These are phyloP conservation scores for Themeda triandra DNA, from an alignment of 176 grass and related monocot genomes.

Conservation along the genomic window DNA sequence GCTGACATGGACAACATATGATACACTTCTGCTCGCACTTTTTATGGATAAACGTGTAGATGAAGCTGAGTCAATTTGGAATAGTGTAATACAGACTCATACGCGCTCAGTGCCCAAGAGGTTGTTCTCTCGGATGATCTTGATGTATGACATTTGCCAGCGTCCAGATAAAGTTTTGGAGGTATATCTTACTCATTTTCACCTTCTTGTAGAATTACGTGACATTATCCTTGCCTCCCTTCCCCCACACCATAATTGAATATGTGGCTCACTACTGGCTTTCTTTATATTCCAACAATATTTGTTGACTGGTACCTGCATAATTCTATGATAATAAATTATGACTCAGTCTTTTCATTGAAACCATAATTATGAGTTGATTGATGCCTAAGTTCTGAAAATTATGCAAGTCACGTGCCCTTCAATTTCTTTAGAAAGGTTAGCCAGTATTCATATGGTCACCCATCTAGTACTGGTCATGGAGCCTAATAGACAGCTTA, in stretches of 20 bases:
- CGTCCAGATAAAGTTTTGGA: conserved; percentile 76
- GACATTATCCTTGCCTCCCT: background rate
- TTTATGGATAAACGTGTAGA: conserved; percentile 80
- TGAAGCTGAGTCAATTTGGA: conserved; percentile 64
- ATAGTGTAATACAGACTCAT: conserved; percentile 50
- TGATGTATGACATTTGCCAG: conserved; percentile 53
- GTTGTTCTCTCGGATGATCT: conserved; percentile 84
- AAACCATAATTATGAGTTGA: background rate
- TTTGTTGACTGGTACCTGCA: conserved; percentile 1
- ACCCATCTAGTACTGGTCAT: background rate
- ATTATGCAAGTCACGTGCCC: no score
- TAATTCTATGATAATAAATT: background rate
- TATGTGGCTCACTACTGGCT: background rate
- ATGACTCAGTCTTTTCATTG: background rate
- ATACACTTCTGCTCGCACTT: conserved; percentile 70
- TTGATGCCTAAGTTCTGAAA: background rate
- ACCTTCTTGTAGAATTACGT: conserved; percentile 1
- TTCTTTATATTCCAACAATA: background rate
- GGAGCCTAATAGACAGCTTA: background rate
- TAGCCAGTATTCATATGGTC: background rate
- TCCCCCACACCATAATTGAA: background rate
- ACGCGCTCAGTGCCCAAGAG: conserved; percentile 76
- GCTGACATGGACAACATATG: conserved; percentile 79
- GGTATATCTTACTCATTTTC: conserved; percentile 33
- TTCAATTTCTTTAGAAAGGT: background rate